Evolutionary conservation across 495 filamentous ascomycete genomes (phyloP).

Genomic region (Trichodelitschia bisporula): DNA sequence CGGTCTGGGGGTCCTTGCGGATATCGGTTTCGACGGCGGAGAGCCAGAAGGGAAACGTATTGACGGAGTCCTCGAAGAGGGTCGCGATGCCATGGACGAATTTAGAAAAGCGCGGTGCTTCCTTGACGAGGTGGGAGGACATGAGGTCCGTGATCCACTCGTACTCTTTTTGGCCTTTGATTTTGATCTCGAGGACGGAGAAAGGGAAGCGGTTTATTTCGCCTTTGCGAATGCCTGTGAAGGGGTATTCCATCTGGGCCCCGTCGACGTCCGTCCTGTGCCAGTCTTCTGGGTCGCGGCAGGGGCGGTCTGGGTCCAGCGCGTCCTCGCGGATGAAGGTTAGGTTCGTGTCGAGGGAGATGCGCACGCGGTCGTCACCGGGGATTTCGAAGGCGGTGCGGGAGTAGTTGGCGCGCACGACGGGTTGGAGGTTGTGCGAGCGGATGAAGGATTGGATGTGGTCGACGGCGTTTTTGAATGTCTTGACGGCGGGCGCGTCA

Average conservation of each 20-base stretch:
- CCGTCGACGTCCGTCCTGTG: conserved; percentile 79
- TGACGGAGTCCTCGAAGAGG: conserved; percentile 88
- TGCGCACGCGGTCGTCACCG: conserved; percentile 67
- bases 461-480: conserved; percentile 44
- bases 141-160: conserved; percentile 80
- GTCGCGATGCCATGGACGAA: conserved; percentile 83
- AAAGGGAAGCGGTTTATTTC: conserved; percentile 85
- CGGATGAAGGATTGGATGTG: conserved; percentile 62
- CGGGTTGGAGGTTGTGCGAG: conserved; percentile 52
- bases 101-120: conserved; percentile 77
- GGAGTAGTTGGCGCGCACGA: conserved; percentile 77
- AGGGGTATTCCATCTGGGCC: conserved; percentile 61
- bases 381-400: conserved; percentile 94
- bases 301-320: conserved; percentile 60
- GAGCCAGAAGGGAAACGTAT: conserved; percentile 90
- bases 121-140: conserved; percentile 74
- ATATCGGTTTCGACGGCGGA: conserved; percentile 78
- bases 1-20: conserved; percentile 66
- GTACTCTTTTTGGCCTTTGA: conserved; percentile 47
- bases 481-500: conserved; percentile 33
- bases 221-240: conserved; percentile 58
- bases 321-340: conserved; percentile 84
- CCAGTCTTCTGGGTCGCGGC: conserved; percentile 70
- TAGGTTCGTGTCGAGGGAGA: conserved; percentile 79
- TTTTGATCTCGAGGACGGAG: conserved; percentile 78